Percentiles rank a stretch among this genome's conserved stretches.
phyloP scores from a whole-genome alignment of 1,284 basidiomycete genomes.

The Puccinia hordei region DNA sequence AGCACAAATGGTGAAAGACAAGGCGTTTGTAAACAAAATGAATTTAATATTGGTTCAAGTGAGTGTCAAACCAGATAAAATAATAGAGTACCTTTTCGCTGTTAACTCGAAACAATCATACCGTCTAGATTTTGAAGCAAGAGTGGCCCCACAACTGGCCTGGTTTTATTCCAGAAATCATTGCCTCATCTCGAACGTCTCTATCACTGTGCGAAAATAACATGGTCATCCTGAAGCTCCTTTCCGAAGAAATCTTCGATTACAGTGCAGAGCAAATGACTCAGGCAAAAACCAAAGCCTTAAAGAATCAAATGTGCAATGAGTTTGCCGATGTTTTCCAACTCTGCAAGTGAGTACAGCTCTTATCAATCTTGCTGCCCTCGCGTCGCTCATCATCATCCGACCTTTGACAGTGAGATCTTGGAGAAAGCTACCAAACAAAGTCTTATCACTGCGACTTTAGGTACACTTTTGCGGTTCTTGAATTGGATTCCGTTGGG shows the following conservation, averaged over 20 bases:
- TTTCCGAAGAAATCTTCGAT: constrained; percentile 99
- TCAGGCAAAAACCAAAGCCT: constrained; percentile 91
- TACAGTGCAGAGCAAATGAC: constrained; percentile 99
- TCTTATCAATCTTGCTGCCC: constrained; percentile 61
- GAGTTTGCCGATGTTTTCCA: constrained; percentile 76
- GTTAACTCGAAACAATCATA: background rate
- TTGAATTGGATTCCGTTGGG: constrained; percentile 99
- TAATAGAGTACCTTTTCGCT: background rate
- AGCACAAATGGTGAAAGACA: constrained; percentile 80
- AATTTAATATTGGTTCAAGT: constrained; percentile 88
- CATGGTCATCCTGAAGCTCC: constrained; percentile 96
- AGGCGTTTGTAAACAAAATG: constrained; percentile 94
- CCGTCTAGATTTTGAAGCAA: constrained; percentile 84
- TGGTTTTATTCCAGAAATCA: constrained; percentile 94
- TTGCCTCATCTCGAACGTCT: constrained; percentile 94
- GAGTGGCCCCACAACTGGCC: constrained; percentile 99
- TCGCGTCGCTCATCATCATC: constrained; percentile 64
- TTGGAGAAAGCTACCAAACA: constrained; percentile 97
- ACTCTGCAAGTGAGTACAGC: constrained; percentile 47
- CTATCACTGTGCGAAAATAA: constrained; percentile 98
- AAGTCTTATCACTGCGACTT: constrained; percentile 88
- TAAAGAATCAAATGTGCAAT: constrained; percentile 97
- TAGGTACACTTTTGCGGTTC: constrained; percentile 94
- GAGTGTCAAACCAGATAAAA: background rate
- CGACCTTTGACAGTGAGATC: constrained; percentile 72